phyloP scores from a whole-genome alignment of 768 basidiomycete species.

The Tylopilus sp. region DNA sequence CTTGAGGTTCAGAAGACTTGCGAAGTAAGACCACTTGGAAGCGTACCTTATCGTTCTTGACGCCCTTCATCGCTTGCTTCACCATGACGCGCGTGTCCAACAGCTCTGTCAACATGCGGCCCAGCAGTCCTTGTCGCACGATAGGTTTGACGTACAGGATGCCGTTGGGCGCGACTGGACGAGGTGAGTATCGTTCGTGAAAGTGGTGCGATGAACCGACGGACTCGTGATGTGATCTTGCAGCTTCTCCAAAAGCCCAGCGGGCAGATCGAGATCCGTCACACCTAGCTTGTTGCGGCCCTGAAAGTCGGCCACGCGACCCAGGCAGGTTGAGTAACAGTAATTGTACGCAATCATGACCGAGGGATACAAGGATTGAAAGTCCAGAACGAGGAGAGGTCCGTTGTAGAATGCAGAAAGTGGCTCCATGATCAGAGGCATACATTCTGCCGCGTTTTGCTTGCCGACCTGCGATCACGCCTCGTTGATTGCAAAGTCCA shows the following conservation, averaged over 20 bases:
- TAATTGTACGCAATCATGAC: conserved; percentile 99
- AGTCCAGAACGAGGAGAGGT: conserved; percentile 92
- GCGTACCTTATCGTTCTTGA: conserved; percentile 70
- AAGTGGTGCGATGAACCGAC: conserved; percentile 13
- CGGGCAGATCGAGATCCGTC: conserved; percentile 61
- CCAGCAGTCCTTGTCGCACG: conserved; percentile 81
- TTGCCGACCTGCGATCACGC: conserved; percentile 68
- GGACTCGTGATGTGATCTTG: conserved; percentile 75
- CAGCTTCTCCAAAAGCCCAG: conserved; percentile 65
- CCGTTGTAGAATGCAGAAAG: conserved; percentile 89
- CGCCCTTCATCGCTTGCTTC: conserved; percentile 91
- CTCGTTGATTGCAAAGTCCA: neutral
- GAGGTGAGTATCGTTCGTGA: neutral
- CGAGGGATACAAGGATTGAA: conserved; percentile 94
- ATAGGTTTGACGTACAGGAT: conserved; percentile 87
- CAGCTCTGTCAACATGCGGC: conserved; percentile 89
- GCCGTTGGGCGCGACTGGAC: conserved; percentile 83
- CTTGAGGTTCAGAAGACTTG: neutral
- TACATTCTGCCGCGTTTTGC: conserved; percentile 95
- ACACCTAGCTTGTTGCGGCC: conserved; percentile 89
- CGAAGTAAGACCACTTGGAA: neutral
- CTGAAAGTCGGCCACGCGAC: conserved; percentile 82
- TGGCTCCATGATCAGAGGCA: conserved; percentile 95
- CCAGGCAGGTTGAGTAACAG: conserved; percentile 95
- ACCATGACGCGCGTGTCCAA: conserved; percentile 97